Conservation (phyloP, 1,284 basidiomycete genomes). For the Caloboletus inedulis region DNA sequence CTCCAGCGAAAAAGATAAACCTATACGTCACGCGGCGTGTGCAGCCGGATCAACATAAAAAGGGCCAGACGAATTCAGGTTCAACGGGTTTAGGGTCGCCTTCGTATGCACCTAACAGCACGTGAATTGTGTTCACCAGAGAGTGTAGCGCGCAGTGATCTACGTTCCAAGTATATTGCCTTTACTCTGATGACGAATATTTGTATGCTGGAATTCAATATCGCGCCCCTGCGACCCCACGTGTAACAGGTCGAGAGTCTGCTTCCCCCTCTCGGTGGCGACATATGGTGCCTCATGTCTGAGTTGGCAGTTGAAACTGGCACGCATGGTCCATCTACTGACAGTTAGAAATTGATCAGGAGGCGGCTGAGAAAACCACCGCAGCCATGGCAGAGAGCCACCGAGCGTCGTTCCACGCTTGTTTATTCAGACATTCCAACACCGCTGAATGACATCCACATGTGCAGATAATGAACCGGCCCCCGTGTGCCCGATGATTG, state of each 20-base stretch:
- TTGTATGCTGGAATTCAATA: too few species aligned
- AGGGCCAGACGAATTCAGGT: neutral
- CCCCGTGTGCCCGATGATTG: neutral
- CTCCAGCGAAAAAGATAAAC: neutral
- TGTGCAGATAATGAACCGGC: neutral
- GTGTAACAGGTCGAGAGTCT: too few species aligned
- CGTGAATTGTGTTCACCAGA: neutral
- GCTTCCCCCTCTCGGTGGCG: neutral
- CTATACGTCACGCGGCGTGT: neutral
- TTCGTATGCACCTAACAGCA: neutral
- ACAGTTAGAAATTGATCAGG: neutral
- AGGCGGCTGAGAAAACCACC: neutral
- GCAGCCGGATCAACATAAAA: conserved; percentile 8
- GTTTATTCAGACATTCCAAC: neutral
- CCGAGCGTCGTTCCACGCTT: neutral
- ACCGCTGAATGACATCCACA: conserved; percentile 24
- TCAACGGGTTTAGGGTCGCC: neutral
- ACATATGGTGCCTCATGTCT: neutral
- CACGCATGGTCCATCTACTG: neutral
- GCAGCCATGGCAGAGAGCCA: neutral
- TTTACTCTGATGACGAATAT: neutral
- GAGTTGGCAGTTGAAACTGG: neutral
- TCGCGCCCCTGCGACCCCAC: too few species aligned
- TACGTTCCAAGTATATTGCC: conserved; percentile 1
- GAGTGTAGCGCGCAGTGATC: neutral